These are phyloP conservation scores for Curvularia sp. DNA, from an alignment of 2,329 filamentous ascomycete species.

Conservation along the genomic window DNA sequence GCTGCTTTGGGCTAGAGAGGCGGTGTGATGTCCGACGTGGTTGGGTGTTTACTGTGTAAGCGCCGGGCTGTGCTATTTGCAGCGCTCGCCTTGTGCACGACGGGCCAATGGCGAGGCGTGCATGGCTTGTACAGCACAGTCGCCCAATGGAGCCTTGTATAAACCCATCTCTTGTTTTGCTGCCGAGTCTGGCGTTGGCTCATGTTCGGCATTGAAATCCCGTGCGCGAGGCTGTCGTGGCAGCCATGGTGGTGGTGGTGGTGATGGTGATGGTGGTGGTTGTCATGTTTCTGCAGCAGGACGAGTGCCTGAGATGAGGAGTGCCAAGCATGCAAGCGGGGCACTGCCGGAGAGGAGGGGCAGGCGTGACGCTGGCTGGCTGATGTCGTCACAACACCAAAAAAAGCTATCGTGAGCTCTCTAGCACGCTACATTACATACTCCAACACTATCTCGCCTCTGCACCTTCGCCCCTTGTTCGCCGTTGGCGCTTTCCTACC, in stretches of 20 bases:
- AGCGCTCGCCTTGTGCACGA: conserved; percentile 30
- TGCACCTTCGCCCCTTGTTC: conserved; percentile 28
- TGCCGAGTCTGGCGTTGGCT: conserved; percentile 16
- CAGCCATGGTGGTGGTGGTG: conserved; percentile 15
- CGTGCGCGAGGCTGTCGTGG: conserved; percentile 13
- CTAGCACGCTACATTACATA: background rate
- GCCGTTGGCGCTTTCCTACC: conserved; percentile 10
- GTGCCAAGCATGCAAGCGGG: conserved; percentile 29
- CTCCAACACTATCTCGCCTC: background rate
- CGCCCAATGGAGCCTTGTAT: conserved; percentile 36
- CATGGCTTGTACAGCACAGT: conserved; percentile 35
- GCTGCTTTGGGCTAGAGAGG: conserved; percentile 31
- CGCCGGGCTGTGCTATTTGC: conserved; percentile 45
- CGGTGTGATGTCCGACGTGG: conserved; percentile 36
- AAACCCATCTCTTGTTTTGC: conserved; percentile 2
- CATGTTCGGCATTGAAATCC: background rate
- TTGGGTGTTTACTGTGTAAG: conserved; percentile 44
- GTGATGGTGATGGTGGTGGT: background rate
- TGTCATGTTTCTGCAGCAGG: background rate
- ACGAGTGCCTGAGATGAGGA: conserved; percentile 5
- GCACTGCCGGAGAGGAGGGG: conserved; percentile 27
- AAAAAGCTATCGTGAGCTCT: conserved; percentile 37
- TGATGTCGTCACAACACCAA: conserved; percentile 45
- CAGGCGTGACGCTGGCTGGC: conserved; percentile 19
- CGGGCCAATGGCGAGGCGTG: conserved; percentile 36